These are phyloP conservation scores for Mangifera indica DNA, from an alignment of 345 rosid genomes.

Conservation along the genomic window DNA sequence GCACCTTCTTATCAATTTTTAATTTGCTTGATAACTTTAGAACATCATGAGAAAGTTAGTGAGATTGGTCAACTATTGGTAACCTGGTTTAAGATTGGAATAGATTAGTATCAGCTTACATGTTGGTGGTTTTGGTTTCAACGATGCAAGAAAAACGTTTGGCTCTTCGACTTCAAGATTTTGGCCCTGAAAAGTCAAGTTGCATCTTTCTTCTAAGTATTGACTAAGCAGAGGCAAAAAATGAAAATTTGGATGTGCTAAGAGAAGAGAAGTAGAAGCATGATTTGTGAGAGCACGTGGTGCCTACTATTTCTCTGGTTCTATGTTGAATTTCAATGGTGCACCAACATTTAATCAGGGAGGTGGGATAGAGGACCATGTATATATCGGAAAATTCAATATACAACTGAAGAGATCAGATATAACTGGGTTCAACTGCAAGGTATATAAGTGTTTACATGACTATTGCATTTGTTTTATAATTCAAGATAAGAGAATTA, in stretches of 20 bases:
- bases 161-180: background rate
- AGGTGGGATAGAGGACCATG: background rate
- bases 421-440: background rate
- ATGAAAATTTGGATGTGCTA: background rate
- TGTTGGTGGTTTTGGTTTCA: background rate
- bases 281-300: background rate
- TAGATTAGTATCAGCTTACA: background rate
- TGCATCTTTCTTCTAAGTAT: background rate
- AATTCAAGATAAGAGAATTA: background rate
- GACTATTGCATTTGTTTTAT: background rate
- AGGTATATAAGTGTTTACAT: background rate
- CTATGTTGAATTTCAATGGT: background rate
- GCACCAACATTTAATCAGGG: background rate
- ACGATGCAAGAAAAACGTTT: background rate
- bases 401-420: background rate
- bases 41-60: background rate
- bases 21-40: background rate
- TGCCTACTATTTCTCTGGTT: background rate
- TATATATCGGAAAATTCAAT: slow-evolving; percentile 1
- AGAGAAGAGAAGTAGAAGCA: background rate
- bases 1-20: background rate
- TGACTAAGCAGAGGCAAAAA: background rate
- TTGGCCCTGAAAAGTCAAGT: background rate
- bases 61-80: background rate
- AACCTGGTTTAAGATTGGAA: background rate